Evolutionary conservation across 2,329 filamentous ascomycete species (phyloP), one percentile per base, ranked within the genome.

Genomic region (Onygenales sp.): DNA sequence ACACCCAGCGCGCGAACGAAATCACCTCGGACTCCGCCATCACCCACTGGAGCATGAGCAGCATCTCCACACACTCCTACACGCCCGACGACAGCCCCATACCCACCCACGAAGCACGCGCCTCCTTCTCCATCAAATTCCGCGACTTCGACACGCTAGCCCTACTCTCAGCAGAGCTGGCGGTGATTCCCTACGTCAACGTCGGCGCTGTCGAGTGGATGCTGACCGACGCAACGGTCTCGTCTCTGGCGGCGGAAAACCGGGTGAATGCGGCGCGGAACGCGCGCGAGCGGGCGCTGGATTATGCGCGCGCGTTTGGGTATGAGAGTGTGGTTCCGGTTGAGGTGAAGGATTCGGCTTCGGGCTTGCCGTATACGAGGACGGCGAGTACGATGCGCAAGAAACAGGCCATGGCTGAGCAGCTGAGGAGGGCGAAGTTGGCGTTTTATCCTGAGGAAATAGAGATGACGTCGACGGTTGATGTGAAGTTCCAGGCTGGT

Each of bases 241-340:
- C 34, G n/a, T 48, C 46, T 6, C 17, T 39, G 14, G 34, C 14
- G 33, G 21, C 45, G 14, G 45, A 48, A 21, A 33, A 34, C 34
- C n/a, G 45, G 14, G 37, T 27, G 13, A 21, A 34, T 13, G 45
- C 45, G 10, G 45, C 33, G 8, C 45, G 27, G 36, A 4, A 39
- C 37, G 45, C 45, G 7, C 33, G 6, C 14, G 13, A 7, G 11
- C 11, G 27, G 45, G 45, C 32, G 33, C n/a, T 2, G 21, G 33
- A 48, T 48, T 48, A 48, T 48, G 45, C 45, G 13, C 36, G 13
- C n/a, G 45, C 33, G 33, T 48, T 48, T 48, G 33, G 45, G 14
- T 37, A 37, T 48, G n/a, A 48, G 34, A 32, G 27, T 6, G 45
- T 48, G 45, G 3, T 27, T 8, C 33, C 45, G 2, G 21, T 7